These are phyloP conservation scores for Ophiostoma australiae DNA, from an alignment of 2,329 filamentous ascomycete genomes.

Conservation along the genomic window DNA sequence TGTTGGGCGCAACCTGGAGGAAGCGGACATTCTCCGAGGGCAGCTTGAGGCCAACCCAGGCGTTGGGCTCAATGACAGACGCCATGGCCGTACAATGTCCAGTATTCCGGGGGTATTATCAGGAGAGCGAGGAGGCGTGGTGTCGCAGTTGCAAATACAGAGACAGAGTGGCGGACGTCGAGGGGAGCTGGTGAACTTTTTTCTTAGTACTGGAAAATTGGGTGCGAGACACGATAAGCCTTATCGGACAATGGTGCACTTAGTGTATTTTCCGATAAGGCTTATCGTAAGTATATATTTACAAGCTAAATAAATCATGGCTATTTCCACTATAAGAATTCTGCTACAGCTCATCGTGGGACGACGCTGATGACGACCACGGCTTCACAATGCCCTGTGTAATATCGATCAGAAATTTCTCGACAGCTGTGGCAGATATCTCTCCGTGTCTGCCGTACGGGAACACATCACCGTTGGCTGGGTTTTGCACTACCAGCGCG, in stretches of 20 bases:
- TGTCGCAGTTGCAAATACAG: slow-evolving; percentile 8
- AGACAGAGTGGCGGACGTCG: background rate
- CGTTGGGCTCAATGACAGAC: slow-evolving; percentile 49
- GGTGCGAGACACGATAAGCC: background rate
- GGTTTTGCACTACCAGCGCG: background rate
- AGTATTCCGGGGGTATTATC: background rate
- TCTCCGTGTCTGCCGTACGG: background rate
- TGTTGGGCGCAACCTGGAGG: slow-evolving; percentile 56
- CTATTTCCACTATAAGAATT: background rate
- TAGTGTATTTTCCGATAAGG: background rate
- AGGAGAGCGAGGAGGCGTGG: background rate
- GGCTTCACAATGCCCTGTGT: slow-evolving; percentile 4
- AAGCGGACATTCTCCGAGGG: slow-evolving; percentile 55
- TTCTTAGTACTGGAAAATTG: background rate
- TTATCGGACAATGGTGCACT: background rate
- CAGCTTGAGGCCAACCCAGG: slow-evolving; percentile 56
- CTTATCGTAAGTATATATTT: background rate
- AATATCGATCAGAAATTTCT: background rate
- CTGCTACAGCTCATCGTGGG: slow-evolving; percentile 10
- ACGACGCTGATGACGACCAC: slow-evolving; percentile 28
- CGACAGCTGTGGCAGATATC: background rate
- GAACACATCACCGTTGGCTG: background rate
- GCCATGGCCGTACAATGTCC: slow-evolving; percentile 23
- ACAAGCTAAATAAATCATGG: background rate
- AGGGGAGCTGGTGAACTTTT: slow-evolving; percentile 14